Evolutionary conservation across 2,329 filamentous ascomycete species (phyloP).

Genomic region (Huntiella moniliformis): DNA sequence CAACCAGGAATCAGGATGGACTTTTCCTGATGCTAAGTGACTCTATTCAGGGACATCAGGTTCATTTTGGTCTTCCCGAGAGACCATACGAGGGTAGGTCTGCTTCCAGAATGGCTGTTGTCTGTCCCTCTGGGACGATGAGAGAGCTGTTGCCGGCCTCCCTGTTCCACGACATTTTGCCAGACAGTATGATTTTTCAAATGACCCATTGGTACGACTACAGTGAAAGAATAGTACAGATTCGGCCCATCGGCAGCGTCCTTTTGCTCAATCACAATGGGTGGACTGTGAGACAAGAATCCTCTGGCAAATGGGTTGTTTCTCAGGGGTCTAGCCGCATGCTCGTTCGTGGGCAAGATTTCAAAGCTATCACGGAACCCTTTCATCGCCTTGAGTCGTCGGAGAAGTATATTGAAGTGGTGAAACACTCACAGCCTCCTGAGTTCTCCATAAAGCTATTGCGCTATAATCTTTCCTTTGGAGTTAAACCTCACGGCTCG

Average conservation of each 20-base stretch:
- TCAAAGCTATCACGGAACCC: background rate
- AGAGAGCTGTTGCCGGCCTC: constrained; percentile 20
- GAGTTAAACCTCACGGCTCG: constrained; percentile 15
- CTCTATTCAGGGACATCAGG: constrained; percentile 15
- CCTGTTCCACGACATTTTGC: constrained; percentile 17
- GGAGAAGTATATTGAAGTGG: constrained; percentile 1
- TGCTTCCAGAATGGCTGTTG: constrained; percentile 19
- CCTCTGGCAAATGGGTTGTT: constrained; percentile 17
- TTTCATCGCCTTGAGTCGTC: background rate
- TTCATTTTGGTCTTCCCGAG: constrained; percentile 20
- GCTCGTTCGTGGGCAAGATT: too few relatives aligned
- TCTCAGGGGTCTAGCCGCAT: too few relatives aligned
- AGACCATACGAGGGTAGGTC: background rate
- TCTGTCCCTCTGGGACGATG: background rate
- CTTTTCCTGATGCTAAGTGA: constrained; percentile 15
- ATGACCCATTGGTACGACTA: constrained; percentile 30
- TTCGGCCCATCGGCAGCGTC: constrained; percentile 11
- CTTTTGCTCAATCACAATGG: too few relatives aligned
- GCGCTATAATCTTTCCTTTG: constrained; percentile 29
- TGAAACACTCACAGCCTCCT: background rate
- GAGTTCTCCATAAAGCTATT: constrained; percentile 26
- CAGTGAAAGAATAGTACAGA: constrained; percentile 16
- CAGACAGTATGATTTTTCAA: constrained; percentile 20
- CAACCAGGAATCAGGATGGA: constrained; percentile 16
- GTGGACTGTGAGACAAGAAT: background rate